These are phyloP conservation scores for Stellera chamaejasme DNA, from an alignment of 345 rosid genomes.

Conservation along the genomic window DNA sequence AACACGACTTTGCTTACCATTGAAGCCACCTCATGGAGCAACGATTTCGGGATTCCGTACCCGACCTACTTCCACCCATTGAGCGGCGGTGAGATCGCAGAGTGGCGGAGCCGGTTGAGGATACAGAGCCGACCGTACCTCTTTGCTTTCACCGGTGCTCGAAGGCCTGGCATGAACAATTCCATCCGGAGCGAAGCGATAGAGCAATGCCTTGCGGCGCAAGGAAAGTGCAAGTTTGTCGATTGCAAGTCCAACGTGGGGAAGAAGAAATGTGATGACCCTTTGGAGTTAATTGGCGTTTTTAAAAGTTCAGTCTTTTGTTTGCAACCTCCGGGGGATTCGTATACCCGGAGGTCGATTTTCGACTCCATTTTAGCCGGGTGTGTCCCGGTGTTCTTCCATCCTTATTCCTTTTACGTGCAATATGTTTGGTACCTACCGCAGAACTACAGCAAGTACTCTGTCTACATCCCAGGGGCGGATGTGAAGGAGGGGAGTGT, in stretches of 20 bases:
- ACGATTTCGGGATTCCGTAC: slow-evolving; percentile 53
- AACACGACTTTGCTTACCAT: slow-evolving; percentile 45
- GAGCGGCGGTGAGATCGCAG: slow-evolving; percentile 15
- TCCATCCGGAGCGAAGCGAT: slow-evolving; percentile 35
- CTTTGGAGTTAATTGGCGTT: slow-evolving; percentile 29
- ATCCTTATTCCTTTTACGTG: slow-evolving; percentile 35
- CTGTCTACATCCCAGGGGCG: slow-evolving; percentile 33
- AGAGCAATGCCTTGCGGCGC: slow-evolving; percentile 30
- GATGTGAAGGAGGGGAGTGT: slow-evolving; percentile 17
- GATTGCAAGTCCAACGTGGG: slow-evolving; percentile 26
- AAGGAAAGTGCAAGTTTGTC: slow-evolving; percentile 27
- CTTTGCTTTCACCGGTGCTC: slow-evolving; percentile 50
- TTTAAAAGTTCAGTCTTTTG: slow-evolving; percentile 37
- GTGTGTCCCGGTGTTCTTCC: slow-evolving; percentile 61
- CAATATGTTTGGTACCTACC: slow-evolving; percentile 61
- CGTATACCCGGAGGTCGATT: slow-evolving; percentile 44
- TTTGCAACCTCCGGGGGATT: slow-evolving; percentile 56
- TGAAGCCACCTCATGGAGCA: slow-evolving; percentile 34
- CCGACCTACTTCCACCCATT: slow-evolving; percentile 59
- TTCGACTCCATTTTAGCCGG: slow-evolving; percentile 58
- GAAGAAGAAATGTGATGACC: slow-evolving; percentile 29
- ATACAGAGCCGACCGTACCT: slow-evolving; percentile 17
- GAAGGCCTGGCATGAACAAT: slow-evolving; percentile 22
- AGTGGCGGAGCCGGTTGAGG: slow-evolving; percentile 38
- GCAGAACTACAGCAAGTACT: slow-evolving; percentile 21